phyloP scores from a whole-genome alignment of 2,329 filamentous ascomycete species.

The Bipolaris bicolor region DNA sequence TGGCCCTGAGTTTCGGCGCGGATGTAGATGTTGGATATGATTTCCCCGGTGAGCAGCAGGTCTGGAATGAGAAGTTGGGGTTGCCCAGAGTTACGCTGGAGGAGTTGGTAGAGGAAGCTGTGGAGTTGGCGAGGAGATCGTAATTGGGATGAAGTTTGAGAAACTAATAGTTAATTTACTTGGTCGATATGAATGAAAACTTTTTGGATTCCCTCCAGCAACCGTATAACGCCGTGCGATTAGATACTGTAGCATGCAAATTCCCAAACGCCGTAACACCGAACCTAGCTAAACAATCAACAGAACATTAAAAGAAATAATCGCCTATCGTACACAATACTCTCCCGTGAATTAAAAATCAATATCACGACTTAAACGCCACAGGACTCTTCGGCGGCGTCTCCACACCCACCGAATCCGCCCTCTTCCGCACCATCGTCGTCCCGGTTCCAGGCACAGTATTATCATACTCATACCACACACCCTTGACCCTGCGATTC shows the following conservation, averaged over 20 bases:
- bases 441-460: slow-evolving; percentile 11
- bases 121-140: background rate
- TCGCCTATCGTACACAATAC: too few species aligned
- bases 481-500: slow-evolving; percentile 43
- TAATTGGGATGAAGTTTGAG: background rate
- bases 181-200: too few species aligned
- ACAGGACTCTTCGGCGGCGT: slow-evolving; percentile 35
- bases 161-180: background rate
- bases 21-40: slow-evolving; percentile 33
- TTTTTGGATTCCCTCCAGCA: too few species aligned
- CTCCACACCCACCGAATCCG: slow-evolving; percentile 25
- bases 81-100: slow-evolving; percentile 26
- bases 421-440: slow-evolving; percentile 22
- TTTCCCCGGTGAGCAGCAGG: slow-evolving; percentile 28
- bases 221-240: too few species aligned
- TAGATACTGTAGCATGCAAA: too few species aligned
- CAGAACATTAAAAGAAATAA: background rate
- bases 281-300: background rate
- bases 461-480: slow-evolving; percentile 49
- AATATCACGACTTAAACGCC: background rate
- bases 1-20: slow-evolving; percentile 26
- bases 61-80: slow-evolving; percentile 32
- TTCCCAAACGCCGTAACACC: too few species aligned
- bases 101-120: slow-evolving; percentile 21
- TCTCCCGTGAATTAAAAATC: too few species aligned